Conservation (phyloP, 768 basidiomycete species). For the Kwoniella botswanensis region DNA sequence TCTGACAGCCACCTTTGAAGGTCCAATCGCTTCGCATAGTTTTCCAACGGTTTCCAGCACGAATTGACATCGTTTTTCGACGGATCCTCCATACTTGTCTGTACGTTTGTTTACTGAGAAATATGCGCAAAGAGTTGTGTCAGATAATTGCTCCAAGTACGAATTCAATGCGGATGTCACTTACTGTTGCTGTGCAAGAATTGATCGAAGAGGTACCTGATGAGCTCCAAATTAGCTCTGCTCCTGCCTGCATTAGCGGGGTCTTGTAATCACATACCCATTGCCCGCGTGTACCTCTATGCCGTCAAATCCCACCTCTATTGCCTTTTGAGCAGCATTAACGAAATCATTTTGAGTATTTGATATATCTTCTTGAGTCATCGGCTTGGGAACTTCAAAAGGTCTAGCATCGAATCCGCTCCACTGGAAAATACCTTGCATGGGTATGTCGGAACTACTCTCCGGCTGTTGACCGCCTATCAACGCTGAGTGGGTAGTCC, state of each 20-base stretch:
- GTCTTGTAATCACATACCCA: constrained; percentile 17
- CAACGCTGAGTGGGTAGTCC: constrained; percentile 27
- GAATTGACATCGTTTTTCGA: constrained; percentile 58
- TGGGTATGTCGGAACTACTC: constrained; percentile 9
- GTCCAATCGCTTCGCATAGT: constrained; percentile 42
- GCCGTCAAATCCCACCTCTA: constrained; percentile 67
- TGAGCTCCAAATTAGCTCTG: neutral
- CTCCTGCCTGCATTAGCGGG: neutral
- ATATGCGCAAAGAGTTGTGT: constrained; percentile 21
- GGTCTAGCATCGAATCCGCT: constrained; percentile 10
- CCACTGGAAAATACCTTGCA: constrained; percentile 17
- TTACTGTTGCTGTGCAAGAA: constrained; percentile 36
- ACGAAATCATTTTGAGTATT: constrained; percentile 55
- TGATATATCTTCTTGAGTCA: constrained; percentile 47
- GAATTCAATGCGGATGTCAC: neutral
- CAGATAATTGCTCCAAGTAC: neutral
- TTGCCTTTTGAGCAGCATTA: constrained; percentile 63
- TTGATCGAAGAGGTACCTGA: constrained; percentile 45
- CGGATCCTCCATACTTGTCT: constrained; percentile 58
- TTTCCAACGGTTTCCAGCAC: constrained; percentile 56
- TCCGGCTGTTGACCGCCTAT: constrained; percentile 7
- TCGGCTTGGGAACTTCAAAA: constrained; percentile 31
- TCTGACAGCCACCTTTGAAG: constrained; percentile 29
- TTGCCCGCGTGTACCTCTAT: constrained; percentile 59
- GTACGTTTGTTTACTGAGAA: constrained; percentile 58